A percentile compares a stretch with the other conserved stretches of the same genome.
phyloP scores from a whole-genome alignment of 306 rosid species.

The Phaseolus lunatus region DNA sequence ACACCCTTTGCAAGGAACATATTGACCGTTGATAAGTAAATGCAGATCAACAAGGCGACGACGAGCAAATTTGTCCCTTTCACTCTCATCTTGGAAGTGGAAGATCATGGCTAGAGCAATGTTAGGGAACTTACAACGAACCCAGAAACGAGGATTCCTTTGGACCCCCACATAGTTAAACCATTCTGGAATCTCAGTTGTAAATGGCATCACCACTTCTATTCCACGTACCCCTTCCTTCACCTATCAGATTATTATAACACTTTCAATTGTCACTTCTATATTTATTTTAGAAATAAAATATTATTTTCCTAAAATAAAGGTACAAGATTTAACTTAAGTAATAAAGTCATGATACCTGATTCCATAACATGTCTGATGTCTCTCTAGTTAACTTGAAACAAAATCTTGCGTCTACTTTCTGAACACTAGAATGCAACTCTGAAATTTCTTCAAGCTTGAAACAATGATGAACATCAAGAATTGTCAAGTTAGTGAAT shows the following conservation, averaged over 20 bases:
- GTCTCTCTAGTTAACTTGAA: neutral
- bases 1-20: neutral
- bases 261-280: too few relatives aligned
- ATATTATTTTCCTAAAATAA: neutral
- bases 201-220: neutral
- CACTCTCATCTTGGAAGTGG: neutral
- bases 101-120: neutral
- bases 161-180: neutral
- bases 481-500: neutral
- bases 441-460: slow-evolving; percentile 18
- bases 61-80: too few relatives aligned
- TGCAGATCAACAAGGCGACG: neutral
- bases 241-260: neutral
- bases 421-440: neutral
- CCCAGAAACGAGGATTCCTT: neutral
- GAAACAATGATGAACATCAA: neutral
- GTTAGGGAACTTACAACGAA: neutral
- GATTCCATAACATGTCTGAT: slow-evolving; percentile 16
- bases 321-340: neutral
- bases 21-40: neutral
- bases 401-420: neutral
- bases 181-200: neutral
- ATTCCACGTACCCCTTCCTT: too few relatives aligned
- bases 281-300: too few relatives aligned
- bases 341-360: neutral